Percentiles rank a stretch among this genome's conserved stretches.
phyloP scores from a whole-genome alignment of 1,284 basidiomycete species.

The Apiotrichum sp. region DNA sequence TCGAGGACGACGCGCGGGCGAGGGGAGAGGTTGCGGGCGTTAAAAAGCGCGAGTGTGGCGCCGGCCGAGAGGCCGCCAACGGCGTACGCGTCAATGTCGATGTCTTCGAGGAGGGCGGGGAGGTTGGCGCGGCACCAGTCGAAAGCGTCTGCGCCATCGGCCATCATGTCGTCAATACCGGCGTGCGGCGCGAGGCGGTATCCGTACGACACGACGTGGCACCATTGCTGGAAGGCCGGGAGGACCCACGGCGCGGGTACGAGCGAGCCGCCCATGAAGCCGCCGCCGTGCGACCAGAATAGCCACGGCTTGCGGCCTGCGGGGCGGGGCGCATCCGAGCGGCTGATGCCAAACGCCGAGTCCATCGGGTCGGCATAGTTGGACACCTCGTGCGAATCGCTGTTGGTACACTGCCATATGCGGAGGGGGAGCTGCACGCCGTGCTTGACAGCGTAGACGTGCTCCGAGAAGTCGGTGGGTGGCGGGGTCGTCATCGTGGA shows the following conservation, averaged over 20 bases:
- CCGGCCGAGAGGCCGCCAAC: conserved; percentile 33
- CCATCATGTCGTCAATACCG: conserved; percentile 13
- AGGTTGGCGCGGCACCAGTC: conserved; percentile 14
- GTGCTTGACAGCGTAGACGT: conserved; percentile 20
- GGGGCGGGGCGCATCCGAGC: neutral
- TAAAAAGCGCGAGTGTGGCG: conserved; percentile 20
- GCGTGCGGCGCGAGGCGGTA: conserved; percentile 18
- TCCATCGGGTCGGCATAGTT: conserved; percentile 1
- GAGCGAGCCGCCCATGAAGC: conserved; percentile 6
- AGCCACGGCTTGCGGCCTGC: conserved; percentile 3
- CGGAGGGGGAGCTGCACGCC: conserved; percentile 26
- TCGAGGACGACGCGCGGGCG: conserved; percentile 24
- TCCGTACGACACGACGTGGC: conserved; percentile 13
- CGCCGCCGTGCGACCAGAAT: conserved; percentile 34
- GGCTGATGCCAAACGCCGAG: neutral
- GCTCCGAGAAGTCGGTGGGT: conserved; percentile 20
- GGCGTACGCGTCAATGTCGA: conserved; percentile 22
- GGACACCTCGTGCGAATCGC: conserved; percentile 4
- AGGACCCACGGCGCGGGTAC: conserved; percentile 11
- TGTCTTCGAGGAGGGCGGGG: neutral
- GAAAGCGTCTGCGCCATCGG: conserved; percentile 12
- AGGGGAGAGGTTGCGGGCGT: conserved; percentile 10
- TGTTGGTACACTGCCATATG: conserved; percentile 17
- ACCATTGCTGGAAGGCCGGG: conserved; percentile 10
- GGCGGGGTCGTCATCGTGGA: neutral